phyloP scores from a whole-genome alignment of 2,329 filamentous ascomycete genomes.

The Hymenoscyphus salicellus region DNA sequence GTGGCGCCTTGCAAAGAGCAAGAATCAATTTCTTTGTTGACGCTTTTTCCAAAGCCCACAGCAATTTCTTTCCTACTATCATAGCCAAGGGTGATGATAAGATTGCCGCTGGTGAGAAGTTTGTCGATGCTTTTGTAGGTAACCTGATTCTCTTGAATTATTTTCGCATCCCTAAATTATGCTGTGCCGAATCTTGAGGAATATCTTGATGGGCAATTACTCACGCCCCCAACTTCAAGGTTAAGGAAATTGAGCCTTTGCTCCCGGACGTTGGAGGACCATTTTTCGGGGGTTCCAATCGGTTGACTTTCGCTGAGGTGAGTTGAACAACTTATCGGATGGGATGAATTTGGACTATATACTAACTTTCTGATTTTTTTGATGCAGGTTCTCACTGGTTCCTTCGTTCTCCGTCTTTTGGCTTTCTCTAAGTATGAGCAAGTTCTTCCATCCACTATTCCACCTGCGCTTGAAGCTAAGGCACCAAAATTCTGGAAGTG shows the following conservation, averaged over 20 bases:
- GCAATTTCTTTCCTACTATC: slow-evolving; percentile 46
- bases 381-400: slow-evolving; percentile 57
- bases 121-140: slow-evolving; percentile 49
- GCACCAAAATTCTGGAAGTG: slow-evolving; percentile 67
- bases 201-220: too few species aligned
- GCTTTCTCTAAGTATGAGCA: slow-evolving; percentile 51
- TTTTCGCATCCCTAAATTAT: too few species aligned
- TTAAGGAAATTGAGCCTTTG: slow-evolving; percentile 72
- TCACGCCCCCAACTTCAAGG: too few species aligned
- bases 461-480: slow-evolving; percentile 46
- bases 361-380: too few species aligned
- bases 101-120: slow-evolving; percentile 50
- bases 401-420: slow-evolving; percentile 63
- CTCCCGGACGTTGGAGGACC: slow-evolving; percentile 51
- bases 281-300: slow-evolving; percentile 63
- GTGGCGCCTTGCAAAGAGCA: slow-evolving; percentile 60
- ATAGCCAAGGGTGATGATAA: slow-evolving; percentile 41
- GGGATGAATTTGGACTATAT: slow-evolving; percentile 12
- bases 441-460: slow-evolving; percentile 50
- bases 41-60: slow-evolving; percentile 61
- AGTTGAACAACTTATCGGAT: slow-evolving; percentile 14
- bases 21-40: slow-evolving; percentile 71
- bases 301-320: slow-evolving; percentile 72
- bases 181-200: too few species aligned
- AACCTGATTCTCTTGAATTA: too few species aligned